Evolutionary conservation across 192 early-diverging fungal species (phyloP), one percentile per base, ranked within the genome.

Genomic region (Coemansia sp.): DNA sequence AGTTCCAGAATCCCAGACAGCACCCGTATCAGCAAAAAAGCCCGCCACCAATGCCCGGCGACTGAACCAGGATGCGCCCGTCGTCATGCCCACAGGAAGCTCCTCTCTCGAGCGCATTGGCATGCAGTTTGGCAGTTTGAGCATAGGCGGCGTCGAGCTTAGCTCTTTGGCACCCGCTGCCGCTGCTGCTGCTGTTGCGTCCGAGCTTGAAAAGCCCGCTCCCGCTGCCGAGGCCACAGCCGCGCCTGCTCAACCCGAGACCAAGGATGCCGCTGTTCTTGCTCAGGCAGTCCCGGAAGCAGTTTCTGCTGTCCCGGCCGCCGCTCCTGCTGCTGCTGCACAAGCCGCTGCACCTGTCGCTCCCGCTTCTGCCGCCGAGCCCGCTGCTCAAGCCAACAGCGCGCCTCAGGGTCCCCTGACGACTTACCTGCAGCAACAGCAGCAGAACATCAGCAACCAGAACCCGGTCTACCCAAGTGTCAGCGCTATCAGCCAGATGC

Each of bases 1-100:
- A 18, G 48, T 55, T 4, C 42, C 48, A 10, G 63, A 68, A 18
- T 25, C 61, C 17, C 60, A 60, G 22, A 40, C 67, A 18, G 59
- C 38, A 10, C 31, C 67, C 12, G 29, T 18, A 38, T 40, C 51
- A 6, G 60, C 67, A 52, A 81, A 76, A 48, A 75, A 69, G 75
- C 61, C 71, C 3, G 50, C 48, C 16, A 45, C 75, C 5, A 76
- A 40, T 48, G 49, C 85, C 20, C 89, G 93, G 67, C 90, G 91
- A 70, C 83, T 95, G 68, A 91, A 91, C 60, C 95, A 97, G 71
- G 92, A 95, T 72, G 89, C 89, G 14, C 85, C 94, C 42, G 92
- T 96, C 12, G 93, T 96, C 18, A 93, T 97, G 88, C 92, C 94
- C 12, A 75, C 78, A 45, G 85, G 83, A 50, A 84, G 74, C 50